Evolutionary conservation across 805 yeast genomes (phyloP), one percentile per base, ranked within the genome.

Genomic region (Cyberlindnera samutprakarnensis): DNA sequence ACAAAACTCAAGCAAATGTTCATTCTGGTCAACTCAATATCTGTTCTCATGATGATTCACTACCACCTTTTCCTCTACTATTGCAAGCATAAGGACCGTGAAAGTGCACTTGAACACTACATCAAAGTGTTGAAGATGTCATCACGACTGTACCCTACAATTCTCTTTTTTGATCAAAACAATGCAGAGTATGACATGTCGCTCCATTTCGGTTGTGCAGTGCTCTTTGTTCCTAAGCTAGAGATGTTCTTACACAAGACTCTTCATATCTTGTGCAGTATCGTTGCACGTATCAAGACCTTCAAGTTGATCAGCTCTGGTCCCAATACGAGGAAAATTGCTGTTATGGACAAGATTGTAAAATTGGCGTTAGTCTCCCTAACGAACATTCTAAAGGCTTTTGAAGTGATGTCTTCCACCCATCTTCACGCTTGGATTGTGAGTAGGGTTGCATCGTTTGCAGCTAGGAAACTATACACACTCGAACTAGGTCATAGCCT

Each of bases 41-140:
- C 37, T 1, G 22, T 44, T 5, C 21, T 37, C 2, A 31, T 25
- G n/a, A 35, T 43, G 36, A 27, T 41, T 7, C 37, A 44, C 27
- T 39, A 39, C 17, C 39, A 44, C 26, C 25, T 44, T 10, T 43
- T 31, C 19, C 8, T 44, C 4, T 35, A 28, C 14, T 37, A 43
- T 23, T 41, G 38, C 30, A 36, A 27, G n/a, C 27, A 21, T 4
- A 14, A 19, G 16, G 28, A 44, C 14, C 31, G 14, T 4, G 26
- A 18, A 5, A 14, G 27, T 18, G 39, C 47, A 4, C 10, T 44
- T 4, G 12, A 26, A 14, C 35, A 32, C 27, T 25, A 37, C 4
- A 5, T 36, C 4, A 23, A 33, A 5, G 2, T 37, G 4, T 12
- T 39, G 4, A 24, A 35, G 3, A 23, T 17, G 13, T 10, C 25